phyloP scores from a whole-genome alignment of 441 rosid genomes.

The Pelargonium myrrhifolium region DNA sequence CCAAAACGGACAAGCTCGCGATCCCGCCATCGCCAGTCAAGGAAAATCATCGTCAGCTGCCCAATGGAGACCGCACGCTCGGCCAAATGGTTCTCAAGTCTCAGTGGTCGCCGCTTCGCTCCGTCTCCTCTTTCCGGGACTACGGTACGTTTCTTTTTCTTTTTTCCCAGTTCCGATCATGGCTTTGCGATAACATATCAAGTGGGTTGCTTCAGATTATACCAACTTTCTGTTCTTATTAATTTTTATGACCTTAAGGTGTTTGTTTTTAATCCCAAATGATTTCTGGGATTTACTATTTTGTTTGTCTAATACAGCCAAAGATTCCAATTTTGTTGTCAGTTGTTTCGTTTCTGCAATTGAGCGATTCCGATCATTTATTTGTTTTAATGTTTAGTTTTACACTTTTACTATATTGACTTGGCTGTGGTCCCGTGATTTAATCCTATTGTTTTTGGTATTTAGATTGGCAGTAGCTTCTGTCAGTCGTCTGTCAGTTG shows the following conservation, averaged over 20 bases:
- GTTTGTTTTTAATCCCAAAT: background rate
- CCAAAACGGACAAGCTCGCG: constrained; percentile 39
- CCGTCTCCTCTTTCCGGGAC: constrained; percentile 33
- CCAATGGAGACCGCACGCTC: constrained; percentile 29
- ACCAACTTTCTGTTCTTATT: background rate
- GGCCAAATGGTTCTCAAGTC: constrained; percentile 22
- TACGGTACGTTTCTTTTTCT: constrained; percentile 31
- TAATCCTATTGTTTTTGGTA: background rate
- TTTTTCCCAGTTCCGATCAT: background rate
- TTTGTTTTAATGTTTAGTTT: too few relatives aligned
- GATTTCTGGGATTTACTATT: background rate
- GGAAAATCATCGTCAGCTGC: constrained; percentile 20
- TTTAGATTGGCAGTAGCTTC: background rate
- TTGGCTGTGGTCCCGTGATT: too few relatives aligned
- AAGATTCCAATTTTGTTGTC: too few relatives aligned
- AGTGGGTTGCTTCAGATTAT: background rate
- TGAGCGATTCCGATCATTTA: too few relatives aligned
- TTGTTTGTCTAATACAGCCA: too few relatives aligned
- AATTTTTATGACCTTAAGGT: background rate
- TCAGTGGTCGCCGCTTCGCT: constrained; percentile 31
- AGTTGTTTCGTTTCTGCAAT: too few relatives aligned
- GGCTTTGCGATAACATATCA: background rate
- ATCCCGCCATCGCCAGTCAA: constrained; percentile 56
- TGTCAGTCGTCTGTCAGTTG: background rate
- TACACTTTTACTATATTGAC: too few relatives aligned